A percentile compares a stretch with the other conserved stretches of the same genome.
phyloP scores from a whole-genome alignment of 768 basidiomycete genomes.

The Suillus decipiens region DNA sequence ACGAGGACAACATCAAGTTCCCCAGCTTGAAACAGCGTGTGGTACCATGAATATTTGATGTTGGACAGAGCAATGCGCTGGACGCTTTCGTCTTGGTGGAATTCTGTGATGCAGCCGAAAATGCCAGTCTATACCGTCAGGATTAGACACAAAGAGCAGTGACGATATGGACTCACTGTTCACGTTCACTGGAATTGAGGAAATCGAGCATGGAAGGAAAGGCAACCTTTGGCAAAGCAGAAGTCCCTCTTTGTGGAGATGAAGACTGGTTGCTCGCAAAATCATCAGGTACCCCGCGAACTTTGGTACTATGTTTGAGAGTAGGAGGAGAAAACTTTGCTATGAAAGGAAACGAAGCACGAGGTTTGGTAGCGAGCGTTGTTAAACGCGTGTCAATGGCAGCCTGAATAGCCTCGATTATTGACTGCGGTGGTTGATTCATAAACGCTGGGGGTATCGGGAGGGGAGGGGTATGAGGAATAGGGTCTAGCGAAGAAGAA shows the following conservation, averaged over 20 bases:
- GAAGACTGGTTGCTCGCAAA: neutral
- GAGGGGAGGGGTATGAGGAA: slow-evolving; percentile 20
- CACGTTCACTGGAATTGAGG: slow-evolving; percentile 3
- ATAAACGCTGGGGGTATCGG: slow-evolving; percentile 4
- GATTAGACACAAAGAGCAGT: neutral
- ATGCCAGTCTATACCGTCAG: neutral
- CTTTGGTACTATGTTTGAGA: neutral
- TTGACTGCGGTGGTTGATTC: slow-evolving; percentile 17
- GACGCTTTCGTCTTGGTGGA: slow-evolving; percentile 14
- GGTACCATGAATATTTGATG: slow-evolving; percentile 13
- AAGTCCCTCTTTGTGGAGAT: neutral
- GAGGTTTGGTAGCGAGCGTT: slow-evolving; percentile 6
- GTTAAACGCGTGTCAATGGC: slow-evolving; percentile 22
- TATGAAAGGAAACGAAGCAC: neutral
- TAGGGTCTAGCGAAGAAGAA: slow-evolving; percentile 21
- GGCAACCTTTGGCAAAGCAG: slow-evolving; percentile 10
- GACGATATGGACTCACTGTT: slow-evolving; percentile 5
- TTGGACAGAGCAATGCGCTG: slow-evolving; percentile 12
- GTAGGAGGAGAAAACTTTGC: neutral
- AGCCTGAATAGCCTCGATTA: slow-evolving; percentile 26
- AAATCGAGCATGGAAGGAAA: slow-evolving; percentile 17
- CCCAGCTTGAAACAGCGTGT: slow-evolving; percentile 50
- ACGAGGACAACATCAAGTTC: slow-evolving; percentile 88
- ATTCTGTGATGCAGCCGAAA: neutral
- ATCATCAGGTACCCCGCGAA: neutral